Conservation (phyloP, 345 rosid species). For the Mallotus nudiflorus region DNA sequence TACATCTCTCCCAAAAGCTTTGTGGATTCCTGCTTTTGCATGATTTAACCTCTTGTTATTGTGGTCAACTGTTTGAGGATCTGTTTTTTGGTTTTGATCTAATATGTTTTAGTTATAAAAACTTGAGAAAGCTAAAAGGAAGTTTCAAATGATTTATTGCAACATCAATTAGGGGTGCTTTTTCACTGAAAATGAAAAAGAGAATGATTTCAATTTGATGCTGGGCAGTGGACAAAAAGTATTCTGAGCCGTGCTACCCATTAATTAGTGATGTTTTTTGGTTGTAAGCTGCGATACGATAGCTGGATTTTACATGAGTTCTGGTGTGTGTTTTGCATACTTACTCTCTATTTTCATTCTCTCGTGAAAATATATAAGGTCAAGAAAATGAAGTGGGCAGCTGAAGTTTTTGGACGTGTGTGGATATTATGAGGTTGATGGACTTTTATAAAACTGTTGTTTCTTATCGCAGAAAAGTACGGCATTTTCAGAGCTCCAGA, state of each 20-base stretch:
- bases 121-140: no score
- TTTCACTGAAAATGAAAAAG: no score
- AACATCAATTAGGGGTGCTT: no score
- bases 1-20: no score
- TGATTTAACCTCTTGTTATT: neutral
- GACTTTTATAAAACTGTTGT: neutral
- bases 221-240: no score
- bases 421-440: no score
- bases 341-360: neutral
- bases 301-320: neutral
- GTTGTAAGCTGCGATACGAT: neutral
- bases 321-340: no score
- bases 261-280: neutral
- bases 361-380: neutral
- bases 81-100: no score
- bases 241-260: neutral
- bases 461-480: neutral
- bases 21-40: neutral
- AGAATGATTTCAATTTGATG: no score
- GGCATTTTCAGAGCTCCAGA: neutral
- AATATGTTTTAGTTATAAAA: no score
- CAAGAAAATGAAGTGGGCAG: neutral
- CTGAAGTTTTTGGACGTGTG: neutral
- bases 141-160: no score
- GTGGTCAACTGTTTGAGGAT: neutral